A percentile compares a stretch with the other conserved stretches of the same genome.
phyloP scores from a whole-genome alignment of 108 stramenopile genomes.

The Skeletonema grethae region DNA sequence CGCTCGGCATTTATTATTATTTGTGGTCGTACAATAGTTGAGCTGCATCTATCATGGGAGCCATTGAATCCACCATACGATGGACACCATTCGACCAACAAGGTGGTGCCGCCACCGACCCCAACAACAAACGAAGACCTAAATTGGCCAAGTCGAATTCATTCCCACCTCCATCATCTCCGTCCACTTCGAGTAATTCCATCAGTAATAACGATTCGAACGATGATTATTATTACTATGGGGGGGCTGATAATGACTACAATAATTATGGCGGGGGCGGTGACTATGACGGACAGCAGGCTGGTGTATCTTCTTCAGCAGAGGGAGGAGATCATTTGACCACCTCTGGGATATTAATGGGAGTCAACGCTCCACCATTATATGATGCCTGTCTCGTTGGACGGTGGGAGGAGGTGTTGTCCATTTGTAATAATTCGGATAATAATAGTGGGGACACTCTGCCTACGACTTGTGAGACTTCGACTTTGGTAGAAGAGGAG shows the following conservation, averaged over 20 bases:
- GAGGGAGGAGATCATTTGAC: conserved; percentile 3
- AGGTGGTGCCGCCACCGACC: not conserved
- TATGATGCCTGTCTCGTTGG: conserved; percentile 56
- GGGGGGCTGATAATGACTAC: not conserved
- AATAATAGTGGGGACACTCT: not conserved
- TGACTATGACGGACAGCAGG: not conserved
- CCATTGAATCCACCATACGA: conserved; percentile 34
- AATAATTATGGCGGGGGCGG: conserved; percentile 4
- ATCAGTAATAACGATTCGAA: conserved; percentile 13
- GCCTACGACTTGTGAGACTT: conserved; percentile 1
- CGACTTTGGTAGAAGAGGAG: not conserved
- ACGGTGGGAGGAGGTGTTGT: conserved; percentile 42
- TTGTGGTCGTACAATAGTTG: too few species aligned
- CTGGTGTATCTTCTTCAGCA: not conserved
- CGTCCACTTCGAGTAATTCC: conserved; percentile 21
- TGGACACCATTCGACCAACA: conserved; percentile 32
- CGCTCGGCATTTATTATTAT: too few species aligned
- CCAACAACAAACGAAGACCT: not conserved
- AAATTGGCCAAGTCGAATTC: conserved; percentile 8
- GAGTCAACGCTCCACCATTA: conserved; percentile 45
- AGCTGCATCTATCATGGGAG: too few species aligned
- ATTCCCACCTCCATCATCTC: conserved; percentile 5
- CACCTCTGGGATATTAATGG: conserved; percentile 43
- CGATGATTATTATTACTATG: conserved; percentile 6
- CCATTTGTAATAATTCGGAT: conserved; percentile 24